Base-by-base conservation (phyloP, 106 monocot species). In the Vanilla planifolia region DNA sequence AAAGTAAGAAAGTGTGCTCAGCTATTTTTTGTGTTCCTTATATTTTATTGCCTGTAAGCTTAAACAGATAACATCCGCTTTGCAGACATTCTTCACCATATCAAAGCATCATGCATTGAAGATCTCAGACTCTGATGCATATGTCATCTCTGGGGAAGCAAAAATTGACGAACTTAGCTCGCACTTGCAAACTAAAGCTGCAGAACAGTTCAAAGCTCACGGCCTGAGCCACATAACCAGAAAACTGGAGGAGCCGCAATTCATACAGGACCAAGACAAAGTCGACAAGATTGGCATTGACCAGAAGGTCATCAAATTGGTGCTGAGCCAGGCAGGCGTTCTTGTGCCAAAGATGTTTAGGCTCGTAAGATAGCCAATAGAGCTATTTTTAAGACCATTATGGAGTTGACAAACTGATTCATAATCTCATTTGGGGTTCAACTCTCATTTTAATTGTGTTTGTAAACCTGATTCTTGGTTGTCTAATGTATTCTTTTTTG, bases 81-180 rank as follows among this genome's bases (percentile, higher is more conserved):
- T 52, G 3, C 47, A 60, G 60, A 61, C 42, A 21, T 19, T 61
- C 20, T 61, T 61, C 13, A 41, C 42, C 22, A 61, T 61, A n/a
- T 61, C 61, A 40, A 61, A 61, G 61, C 61, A 37, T 11, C 40
- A 61, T 35, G 61, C 42, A 3, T 61, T 61, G 23, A 61, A 61
- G 34, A 61, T 37, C 23, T 41, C 61, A 4, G 42, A 61, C 15
- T 61, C 61, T 17, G 61, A 61, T 41, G 42, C 61, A 6, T 61
- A 61, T 15, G 40, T 61, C 5, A 25, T 61, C 39, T 61, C 42
- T 15, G 61, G 61, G 33, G 61, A 61, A 24, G 61, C 61, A 23
- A 61, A 61, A 41, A 61, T 61, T 25, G 61, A 61, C 24, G 61
- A 61, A 17, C 61, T 61, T 17, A 61, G 61, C 40, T 61, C 61